A percentile compares a stretch with the other conserved stretches of the same genome.
These are phyloP conservation scores for Boletus tomentosulus DNA, from an alignment of 768 basidiomycete species.

Conservation along the genomic window DNA sequence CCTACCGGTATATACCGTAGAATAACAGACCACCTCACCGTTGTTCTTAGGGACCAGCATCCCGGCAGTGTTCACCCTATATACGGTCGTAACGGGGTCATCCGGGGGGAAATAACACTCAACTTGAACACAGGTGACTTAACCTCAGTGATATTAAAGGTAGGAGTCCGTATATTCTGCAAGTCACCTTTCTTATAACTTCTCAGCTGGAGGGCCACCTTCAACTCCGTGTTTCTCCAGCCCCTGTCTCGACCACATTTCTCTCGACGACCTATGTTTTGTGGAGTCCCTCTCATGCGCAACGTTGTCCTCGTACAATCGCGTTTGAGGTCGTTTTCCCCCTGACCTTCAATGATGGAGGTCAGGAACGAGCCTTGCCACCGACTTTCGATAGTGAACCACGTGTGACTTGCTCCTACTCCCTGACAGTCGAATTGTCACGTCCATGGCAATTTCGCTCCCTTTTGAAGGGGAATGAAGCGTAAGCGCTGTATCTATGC, in stretches of 20 bases:
- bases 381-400: conserved; percentile 39
- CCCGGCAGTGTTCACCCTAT: conserved; percentile 19
- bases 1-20: conserved; percentile 23
- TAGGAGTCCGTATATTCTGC: background rate
- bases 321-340: conserved; percentile 47
- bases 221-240: conserved; percentile 12
- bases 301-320: conserved; percentile 32
- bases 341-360: conserved; percentile 38
- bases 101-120: conserved; percentile 24
- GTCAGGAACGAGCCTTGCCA: conserved; percentile 38
- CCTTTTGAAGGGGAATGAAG: conserved; percentile 44
- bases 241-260: conserved; percentile 13
- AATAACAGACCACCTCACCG: conserved; percentile 26
- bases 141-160: conserved; percentile 22
- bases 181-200: background rate
- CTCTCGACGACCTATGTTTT: conserved; percentile 15
- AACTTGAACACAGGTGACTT: conserved; percentile 4
- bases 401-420: conserved; percentile 41
- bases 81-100: conserved; percentile 18
- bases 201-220: conserved; percentile 25
- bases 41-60: conserved; percentile 22
- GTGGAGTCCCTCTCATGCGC: conserved; percentile 14
- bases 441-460: conserved; percentile 38
- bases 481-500: conserved; percentile 30
- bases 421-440: conserved; percentile 40